Conservation (phyloP, 495 filamentous ascomycete genomes). For the Xylaria nigripes region DNA sequence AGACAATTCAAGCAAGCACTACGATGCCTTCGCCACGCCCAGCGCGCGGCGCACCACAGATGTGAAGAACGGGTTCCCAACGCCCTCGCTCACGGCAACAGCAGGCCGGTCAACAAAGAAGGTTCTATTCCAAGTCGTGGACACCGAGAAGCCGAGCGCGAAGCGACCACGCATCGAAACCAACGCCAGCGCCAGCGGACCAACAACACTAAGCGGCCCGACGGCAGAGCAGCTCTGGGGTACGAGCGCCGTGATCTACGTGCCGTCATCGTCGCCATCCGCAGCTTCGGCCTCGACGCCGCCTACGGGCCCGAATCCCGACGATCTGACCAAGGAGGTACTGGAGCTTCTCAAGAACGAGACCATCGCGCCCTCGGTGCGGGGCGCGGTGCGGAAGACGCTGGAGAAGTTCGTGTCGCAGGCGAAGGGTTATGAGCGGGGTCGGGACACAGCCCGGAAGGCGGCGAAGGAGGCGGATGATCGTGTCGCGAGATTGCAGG, state of each 20-base stretch:
- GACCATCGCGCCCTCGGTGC: conserved; percentile 34
- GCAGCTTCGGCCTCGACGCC: conserved; percentile 5
- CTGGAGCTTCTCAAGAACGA: conserved; percentile 43
- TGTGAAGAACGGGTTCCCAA: conserved; percentile 18
- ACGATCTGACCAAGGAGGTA: conserved; percentile 43
- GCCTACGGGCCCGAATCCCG: neutral
- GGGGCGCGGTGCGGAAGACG: conserved; percentile 35
- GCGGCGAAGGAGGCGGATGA: conserved; percentile 55
- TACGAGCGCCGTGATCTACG: neutral
- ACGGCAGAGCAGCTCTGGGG: conserved; percentile 2
- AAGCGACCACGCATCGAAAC: conserved; percentile 12
- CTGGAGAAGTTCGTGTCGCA: conserved; percentile 51
- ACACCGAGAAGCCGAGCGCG: neutral
- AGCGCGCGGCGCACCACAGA: neutral
- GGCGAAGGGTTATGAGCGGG: conserved; percentile 49
- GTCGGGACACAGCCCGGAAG: conserved; percentile 53
- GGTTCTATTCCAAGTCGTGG: conserved; percentile 18
- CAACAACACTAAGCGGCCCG: too few species aligned
- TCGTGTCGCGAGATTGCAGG: conserved; percentile 45
- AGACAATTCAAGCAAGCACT: conserved; percentile 9
- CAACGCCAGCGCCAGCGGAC: neutral
- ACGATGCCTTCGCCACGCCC: conserved; percentile 8
- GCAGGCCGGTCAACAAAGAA: conserved; percentile 14
- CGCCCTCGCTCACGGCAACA: conserved; percentile 21
- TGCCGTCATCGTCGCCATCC: conserved; percentile 2